Evolutionary conservation across 345 rosid genomes (phyloP), one percentile per base, ranked within the genome.

Genomic region (Boechera stricta): DNA sequence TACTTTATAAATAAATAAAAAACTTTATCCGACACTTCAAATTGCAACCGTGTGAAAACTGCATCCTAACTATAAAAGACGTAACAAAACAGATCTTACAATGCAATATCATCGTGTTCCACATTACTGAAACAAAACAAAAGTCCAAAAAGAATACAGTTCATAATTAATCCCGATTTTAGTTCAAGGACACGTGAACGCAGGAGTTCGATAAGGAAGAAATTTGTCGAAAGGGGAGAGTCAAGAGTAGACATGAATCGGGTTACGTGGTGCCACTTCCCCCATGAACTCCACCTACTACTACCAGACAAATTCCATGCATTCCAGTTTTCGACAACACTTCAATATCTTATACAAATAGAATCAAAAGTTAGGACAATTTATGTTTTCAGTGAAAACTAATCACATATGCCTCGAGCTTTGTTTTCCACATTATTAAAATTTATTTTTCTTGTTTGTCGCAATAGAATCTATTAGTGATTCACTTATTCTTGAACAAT

Each of bases 211-310:
- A 39, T n/a, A 39, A 48, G 18, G 21, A 18, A 68, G 39, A 69
- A 59, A 49, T 29, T 32, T 59, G 79, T 67, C 54, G 12, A 3
- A 57, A 66, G 32, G 49, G 10, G 9, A 2, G 39, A 66, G 39
- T 35, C 39, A 35, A 45, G 67, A 16, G 73, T 67, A 41, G 55
- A 68, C 63, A 76, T 49, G 24, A 62, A 26, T 32, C 48, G 18
- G 26, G 10, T 38, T 69, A 54, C 75, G 80, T 64, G 71, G 35
- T 51, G 59, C 44, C 61, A 55, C 51, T 70, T 77, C 67, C 67
- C 42, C 63, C 63, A 35, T 41, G 76, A 55, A 36, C 69, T 70
- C 47, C 65, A 77, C 80, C 75, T 77, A 45, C 57, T 36, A 75
- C 79, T 48, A 48, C 29, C 53, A 39, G 67, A 59, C 68, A 36